phyloP scores from a whole-genome alignment of 202 grass and related monocot genomes.

The Elaeis oleifera region DNA sequence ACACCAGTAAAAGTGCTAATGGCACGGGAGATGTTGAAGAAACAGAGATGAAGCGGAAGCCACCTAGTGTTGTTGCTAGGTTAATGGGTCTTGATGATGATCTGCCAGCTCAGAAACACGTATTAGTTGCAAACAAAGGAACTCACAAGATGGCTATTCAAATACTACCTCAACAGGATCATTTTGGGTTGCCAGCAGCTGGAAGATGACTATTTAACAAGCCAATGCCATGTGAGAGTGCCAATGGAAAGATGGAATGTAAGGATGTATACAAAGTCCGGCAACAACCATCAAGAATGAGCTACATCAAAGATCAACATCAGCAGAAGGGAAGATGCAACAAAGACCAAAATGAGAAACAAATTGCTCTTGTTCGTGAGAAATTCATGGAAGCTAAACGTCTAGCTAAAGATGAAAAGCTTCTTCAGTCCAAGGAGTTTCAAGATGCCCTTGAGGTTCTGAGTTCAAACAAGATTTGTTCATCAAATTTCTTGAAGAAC shows the following conservation, averaged over 20 bases:
- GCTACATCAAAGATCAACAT: not conserved
- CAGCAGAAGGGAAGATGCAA: slow-evolving; percentile 15
- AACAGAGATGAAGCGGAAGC: slow-evolving; percentile 42
- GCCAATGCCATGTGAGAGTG: slow-evolving; percentile 20
- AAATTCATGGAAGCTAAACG: slow-evolving; percentile 38
- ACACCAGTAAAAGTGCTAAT: slow-evolving; percentile 74
- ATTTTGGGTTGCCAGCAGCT: not conserved
- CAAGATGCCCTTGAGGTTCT: slow-evolving; percentile 39
- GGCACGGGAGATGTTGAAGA: slow-evolving; percentile 68
- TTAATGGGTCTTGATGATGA: slow-evolving; percentile 90
- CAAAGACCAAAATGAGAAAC: slow-evolving; percentile 26
- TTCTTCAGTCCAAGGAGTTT: slow-evolving; percentile 32
- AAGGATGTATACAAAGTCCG: slow-evolving; percentile 61
- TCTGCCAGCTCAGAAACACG: slow-evolving; percentile 26
- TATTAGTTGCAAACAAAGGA: slow-evolving; percentile 25
- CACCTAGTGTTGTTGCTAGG: slow-evolving; percentile 57
- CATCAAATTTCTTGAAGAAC: slow-evolving; percentile 50
- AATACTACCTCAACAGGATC: slow-evolving; percentile 5
- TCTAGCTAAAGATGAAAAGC: slow-evolving; percentile 12
- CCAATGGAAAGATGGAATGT: slow-evolving; percentile 31
- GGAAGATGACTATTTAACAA: slow-evolving; percentile 3
- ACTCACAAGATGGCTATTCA: slow-evolving; percentile 26
- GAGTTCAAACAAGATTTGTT: slow-evolving; percentile 70
- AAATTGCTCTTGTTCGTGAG: slow-evolving; percentile 26
- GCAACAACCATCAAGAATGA: slow-evolving; percentile 35